Base-by-base conservation (phyloP, 805 yeast genomes). In the Starmerella stellata region DNA sequence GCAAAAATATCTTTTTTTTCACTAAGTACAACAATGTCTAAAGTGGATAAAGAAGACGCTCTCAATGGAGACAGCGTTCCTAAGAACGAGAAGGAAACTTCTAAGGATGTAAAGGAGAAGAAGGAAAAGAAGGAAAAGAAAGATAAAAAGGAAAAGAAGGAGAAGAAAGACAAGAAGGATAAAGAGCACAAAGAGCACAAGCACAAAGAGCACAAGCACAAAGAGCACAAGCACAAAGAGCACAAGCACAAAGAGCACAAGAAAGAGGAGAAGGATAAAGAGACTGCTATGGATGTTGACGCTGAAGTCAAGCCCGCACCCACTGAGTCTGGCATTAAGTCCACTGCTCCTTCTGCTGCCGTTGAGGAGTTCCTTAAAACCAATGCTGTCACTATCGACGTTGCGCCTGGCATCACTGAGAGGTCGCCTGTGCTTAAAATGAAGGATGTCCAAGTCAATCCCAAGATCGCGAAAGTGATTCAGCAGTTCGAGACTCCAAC, bases 401-500 rank as follows among this genome's bases (percentile, higher is more conserved):
- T 80, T 53, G 47, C 52, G 9, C 37, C 43, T 3, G 34, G 38
- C 14, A 21, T 44, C 8, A 3, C 36, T 4, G 18, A 64, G 16
- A 55, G 78, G 37, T 68, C 74, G 44, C 96, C 96, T 8, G 60
- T 76, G 19, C 58, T 87, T 38, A 58, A 75, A 5, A 85, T 90
- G 52, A 62, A 64, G 25, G 72, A 75, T 27, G 64, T 87, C 19
- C 50, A 65, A 1, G 62, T 78, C 21, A 70, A 74, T 42, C 46
- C 69, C 2, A 64, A 69, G 38, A 70, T 85, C 43, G 69, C 68
- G 46, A 51, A 62, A n/a, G 73, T 70, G 35, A 65, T 87, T 35
- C 61, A 72, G 30, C 72, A 74, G 50, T 90, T 80, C 63, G 77
- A 81, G 14, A 75, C 73, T 51, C 99, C 98, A 39, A 85, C 96